Conservation (phyloP, 176 grass and related monocot species). For the Ampelocalamus luodianensis region DNA sequence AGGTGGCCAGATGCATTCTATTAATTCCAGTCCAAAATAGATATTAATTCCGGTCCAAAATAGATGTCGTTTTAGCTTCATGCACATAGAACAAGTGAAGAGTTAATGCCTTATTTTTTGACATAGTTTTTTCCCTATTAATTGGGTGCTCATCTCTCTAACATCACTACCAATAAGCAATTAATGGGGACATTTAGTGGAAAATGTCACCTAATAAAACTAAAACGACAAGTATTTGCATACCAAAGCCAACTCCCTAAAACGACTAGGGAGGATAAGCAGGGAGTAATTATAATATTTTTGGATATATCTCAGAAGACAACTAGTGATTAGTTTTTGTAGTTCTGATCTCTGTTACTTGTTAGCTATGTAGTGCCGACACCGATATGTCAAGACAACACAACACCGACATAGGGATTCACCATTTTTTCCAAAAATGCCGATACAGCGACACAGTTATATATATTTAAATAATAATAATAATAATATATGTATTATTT, state of each 20-base stretch:
- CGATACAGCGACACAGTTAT: no score
- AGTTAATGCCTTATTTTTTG: background rate
- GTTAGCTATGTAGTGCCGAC: no score
- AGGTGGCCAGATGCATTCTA: background rate
- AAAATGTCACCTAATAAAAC: background rate
- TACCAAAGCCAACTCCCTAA: background rate
- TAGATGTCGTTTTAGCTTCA: constrained; percentile 9
- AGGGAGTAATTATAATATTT: background rate
- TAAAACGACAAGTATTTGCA: constrained; percentile 3
- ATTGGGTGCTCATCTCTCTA: background rate
- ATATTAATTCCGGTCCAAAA: no score
- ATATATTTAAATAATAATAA: no score
- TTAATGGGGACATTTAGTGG: background rate
- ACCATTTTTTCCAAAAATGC: no score
- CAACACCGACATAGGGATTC: no score
- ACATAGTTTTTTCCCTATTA: background rate
- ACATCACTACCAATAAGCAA: background rate
- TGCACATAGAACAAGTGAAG: background rate
- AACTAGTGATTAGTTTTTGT: constrained; percentile 3
- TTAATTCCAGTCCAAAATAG: no score
- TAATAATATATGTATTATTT: no score
- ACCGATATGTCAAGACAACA: no score
- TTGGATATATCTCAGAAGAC: background rate
- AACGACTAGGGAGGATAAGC: no score
- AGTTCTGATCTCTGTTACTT: background rate